Percentiles rank a stretch among this genome's conserved stretches.
Evolutionary conservation across 1,284 basidiomycete genomes (phyloP).

Genomic region (Cystobasidium sp.): DNA sequence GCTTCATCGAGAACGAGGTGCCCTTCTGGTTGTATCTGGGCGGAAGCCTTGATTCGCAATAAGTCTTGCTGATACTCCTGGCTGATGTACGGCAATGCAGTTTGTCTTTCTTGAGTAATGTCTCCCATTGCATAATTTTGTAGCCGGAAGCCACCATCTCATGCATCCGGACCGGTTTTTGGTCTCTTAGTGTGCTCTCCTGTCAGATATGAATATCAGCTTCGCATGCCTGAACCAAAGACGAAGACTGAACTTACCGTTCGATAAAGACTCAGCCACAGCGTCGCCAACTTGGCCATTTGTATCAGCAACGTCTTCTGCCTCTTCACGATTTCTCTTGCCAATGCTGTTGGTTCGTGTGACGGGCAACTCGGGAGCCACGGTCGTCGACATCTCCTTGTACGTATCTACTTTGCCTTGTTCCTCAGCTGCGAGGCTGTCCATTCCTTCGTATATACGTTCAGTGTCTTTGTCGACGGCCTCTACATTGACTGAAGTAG

Average conservation of each 20-base stretch:
- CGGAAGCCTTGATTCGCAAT: too few species aligned
- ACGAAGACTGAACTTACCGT: too few species aligned
- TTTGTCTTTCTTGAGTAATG: too few species aligned
- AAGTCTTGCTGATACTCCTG: too few species aligned
- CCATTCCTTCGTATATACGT: slow-evolving; percentile 7
- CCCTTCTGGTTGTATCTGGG: too few species aligned
- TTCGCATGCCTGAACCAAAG: neutral
- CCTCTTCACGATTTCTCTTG: neutral
- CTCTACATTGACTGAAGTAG: slow-evolving; percentile 24
- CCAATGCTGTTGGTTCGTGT: neutral
- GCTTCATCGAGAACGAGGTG: too few species aligned
- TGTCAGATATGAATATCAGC: neutral
- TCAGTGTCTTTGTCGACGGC: slow-evolving; percentile 17
- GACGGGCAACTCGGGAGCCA: slow-evolving; percentile 4
- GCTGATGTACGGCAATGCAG: too few species aligned
- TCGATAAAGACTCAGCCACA: too few species aligned
- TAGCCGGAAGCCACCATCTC: neutral
- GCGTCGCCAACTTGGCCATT: neutral
- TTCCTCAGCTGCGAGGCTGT: slow-evolving; percentile 25
- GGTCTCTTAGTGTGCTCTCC: neutral
- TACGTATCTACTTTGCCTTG: slow-evolving; percentile 3
- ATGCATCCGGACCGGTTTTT: neutral
- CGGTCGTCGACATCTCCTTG: neutral
- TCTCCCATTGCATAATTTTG: too few species aligned
- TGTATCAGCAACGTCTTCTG: neutral